Percentiles rank a stretch among this genome's conserved stretches.
phyloP scores from a whole-genome alignment of 2,329 filamentous ascomycete species.

The Pestalotiopsis sp. region DNA sequence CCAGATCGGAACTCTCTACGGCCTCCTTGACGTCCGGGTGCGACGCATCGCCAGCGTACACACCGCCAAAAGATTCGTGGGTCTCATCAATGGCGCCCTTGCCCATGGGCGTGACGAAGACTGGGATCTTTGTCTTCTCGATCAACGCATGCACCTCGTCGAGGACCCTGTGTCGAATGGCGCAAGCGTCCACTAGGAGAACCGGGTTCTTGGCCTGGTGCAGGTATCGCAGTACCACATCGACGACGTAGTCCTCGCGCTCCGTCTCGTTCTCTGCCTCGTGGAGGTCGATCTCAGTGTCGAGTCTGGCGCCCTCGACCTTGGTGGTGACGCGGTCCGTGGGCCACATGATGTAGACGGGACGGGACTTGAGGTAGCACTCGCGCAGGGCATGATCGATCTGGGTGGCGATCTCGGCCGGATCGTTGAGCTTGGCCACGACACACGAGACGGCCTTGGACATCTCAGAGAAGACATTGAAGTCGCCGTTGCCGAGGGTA shows the following conservation, averaged over 20 bases:
- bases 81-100: conserved; percentile 83
- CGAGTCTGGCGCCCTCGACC: conserved; percentile 72
- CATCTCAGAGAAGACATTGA: conserved; percentile 83
- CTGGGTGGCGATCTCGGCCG: conserved; percentile 69
- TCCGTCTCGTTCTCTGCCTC: conserved; percentile 68
- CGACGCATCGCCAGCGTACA: conserved; percentile 81
- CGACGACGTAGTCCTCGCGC: conserved; percentile 81
- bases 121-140: conserved; percentile 73
- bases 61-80: conserved; percentile 76
- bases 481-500: conserved; percentile 78
- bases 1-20: conserved; percentile 71
- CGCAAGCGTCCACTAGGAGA: conserved; percentile 82
- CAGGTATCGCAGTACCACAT: conserved; percentile 75
- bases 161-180: conserved; percentile 74
- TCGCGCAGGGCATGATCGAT: conserved; percentile 79
- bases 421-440: conserved; percentile 71
- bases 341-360: conserved; percentile 83
- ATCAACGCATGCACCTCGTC: conserved; percentile 74
- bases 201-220: conserved; percentile 74
- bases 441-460: conserved; percentile 71
- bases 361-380: conserved; percentile 74
- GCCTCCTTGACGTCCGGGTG: conserved; percentile 64
- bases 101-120: conserved; percentile 89
- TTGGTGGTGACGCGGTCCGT: conserved; percentile 80
- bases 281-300: conserved; percentile 69